These are phyloP conservation scores for Malbranchea zuffiana DNA, from an alignment of 2,329 filamentous ascomycete genomes.

Conservation along the genomic window DNA sequence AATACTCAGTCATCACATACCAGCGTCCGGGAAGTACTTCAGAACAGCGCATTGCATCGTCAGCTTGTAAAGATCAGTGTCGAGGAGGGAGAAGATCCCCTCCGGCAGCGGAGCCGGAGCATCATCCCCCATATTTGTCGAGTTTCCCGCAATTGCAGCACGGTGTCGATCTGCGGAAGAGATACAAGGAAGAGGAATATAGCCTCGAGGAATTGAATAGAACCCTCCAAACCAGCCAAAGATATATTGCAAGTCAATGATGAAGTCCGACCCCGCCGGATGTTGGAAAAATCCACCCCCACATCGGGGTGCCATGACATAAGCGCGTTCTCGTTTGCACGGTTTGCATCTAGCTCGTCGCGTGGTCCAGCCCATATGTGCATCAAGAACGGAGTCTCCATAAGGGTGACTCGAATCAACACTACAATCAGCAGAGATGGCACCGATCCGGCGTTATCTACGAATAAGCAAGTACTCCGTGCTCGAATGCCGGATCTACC, in stretches of 20 bases:
- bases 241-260: not conserved
- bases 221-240: not conserved
- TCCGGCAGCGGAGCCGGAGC: conserved; percentile 36
- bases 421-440: too few species aligned
- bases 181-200: not conserved
- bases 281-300: not conserved
- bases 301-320: conserved; percentile 4
- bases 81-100: conserved; percentile 70
- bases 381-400: too few species aligned
- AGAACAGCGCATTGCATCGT: conserved; percentile 98
- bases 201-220: not conserved
- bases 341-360: conserved; percentile 11
- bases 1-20: conserved; percentile 19
- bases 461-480: conserved; percentile 88
- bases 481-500: conserved; percentile 91
- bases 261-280: not conserved
- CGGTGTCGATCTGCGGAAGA: not conserved
- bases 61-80: conserved; percentile 85
- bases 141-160: not conserved
- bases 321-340: conserved; percentile 9
- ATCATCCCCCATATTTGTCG: conserved; percentile 6
- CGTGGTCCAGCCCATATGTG: too few species aligned
- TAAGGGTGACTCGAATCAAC: too few species aligned
- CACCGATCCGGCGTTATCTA: conserved; percentile 77
- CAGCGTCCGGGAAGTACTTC: conserved; percentile 70